phyloP scores from a whole-genome alignment of 169 alveolate species.

The Cryptosporidium meleagridis region DNA sequence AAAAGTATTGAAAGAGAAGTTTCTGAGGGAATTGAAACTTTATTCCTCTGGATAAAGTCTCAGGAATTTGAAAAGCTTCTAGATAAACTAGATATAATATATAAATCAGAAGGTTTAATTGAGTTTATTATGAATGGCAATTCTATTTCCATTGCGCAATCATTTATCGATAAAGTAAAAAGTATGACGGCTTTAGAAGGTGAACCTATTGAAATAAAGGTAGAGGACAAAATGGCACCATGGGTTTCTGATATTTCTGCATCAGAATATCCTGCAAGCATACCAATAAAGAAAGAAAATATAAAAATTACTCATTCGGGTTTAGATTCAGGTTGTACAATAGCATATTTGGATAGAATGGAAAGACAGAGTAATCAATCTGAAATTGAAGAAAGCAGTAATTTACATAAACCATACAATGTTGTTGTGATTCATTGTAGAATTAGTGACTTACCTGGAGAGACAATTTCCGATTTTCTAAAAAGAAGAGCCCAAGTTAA shows the following conservation, averaged over 20 bases:
- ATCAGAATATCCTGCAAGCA: conserved; percentile 31
- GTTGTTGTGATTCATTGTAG: conserved; percentile 39
- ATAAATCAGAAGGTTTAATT: neutral
- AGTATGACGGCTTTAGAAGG: neutral
- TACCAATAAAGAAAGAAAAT: neutral
- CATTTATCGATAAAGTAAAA: neutral
- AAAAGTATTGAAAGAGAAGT: neutral
- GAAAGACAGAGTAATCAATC: neutral
- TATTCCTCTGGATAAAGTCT: neutral
- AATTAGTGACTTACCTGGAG: conserved; percentile 4
- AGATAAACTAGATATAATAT: neutral
- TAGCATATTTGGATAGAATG: conserved; percentile 27
- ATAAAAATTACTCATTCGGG: neutral
- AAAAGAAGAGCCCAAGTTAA: conserved; percentile 21
- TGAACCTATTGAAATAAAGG: neutral
- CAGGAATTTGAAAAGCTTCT: conserved; percentile 9
- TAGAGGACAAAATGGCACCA: neutral
- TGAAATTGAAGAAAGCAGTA: neutral
- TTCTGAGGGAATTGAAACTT: neutral
- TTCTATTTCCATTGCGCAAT: neutral
- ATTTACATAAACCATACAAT: conserved; percentile 9
- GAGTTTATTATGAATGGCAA: neutral
- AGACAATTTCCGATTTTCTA: conserved; percentile 38
- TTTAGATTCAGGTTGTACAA: conserved; percentile 25
- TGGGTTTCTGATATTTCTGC: neutral